Evolutionary conservation across 1,284 basidiomycete genomes (phyloP).

Genomic region (Athelia sp.): DNA sequence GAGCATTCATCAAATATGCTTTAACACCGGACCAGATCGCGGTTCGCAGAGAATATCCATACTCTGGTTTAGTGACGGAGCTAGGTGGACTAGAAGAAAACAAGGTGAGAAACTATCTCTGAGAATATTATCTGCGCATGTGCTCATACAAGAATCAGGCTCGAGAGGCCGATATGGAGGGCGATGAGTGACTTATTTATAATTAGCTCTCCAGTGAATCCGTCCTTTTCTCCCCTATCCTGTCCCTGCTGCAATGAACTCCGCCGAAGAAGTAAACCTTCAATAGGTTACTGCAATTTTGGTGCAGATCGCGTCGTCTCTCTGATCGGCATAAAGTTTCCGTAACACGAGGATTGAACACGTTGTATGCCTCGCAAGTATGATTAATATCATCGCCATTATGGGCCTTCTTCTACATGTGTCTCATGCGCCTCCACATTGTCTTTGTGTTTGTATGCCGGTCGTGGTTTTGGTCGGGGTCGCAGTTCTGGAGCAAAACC

Average conservation of each 20-base stretch:
- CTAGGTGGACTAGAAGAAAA: conserved; percentile 72
- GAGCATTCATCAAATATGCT: conserved; percentile 46
- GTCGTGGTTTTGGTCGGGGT: conserved; percentile 28
- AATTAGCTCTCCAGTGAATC: background rate
- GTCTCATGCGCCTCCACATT: background rate
- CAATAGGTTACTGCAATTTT: too few species aligned
- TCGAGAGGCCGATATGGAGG: conserved; percentile 21
- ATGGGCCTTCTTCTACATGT: background rate
- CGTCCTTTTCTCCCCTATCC: background rate
- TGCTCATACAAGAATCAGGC: conserved; percentile 19
- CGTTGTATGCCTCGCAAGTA: too few species aligned
- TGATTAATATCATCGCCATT: background rate
- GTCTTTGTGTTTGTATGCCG: conserved; percentile 13
- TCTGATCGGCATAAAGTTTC: too few species aligned
- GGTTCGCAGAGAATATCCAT: conserved; percentile 68
- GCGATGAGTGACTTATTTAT: conserved; percentile 10
- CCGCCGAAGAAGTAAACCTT: too few species aligned
- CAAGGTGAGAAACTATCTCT: conserved; percentile 43
- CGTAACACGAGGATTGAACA: too few species aligned
- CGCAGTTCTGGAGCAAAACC: conserved; percentile 25
- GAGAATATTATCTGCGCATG: conserved; percentile 1
- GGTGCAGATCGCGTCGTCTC: too few species aligned
- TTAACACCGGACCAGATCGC: conserved; percentile 56
- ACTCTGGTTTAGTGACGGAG: conserved; percentile 63
- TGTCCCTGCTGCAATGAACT: too few species aligned